A percentile compares a stretch with the other conserved stretches of the same genome.
These are phyloP conservation scores for Syzygium jambos DNA, from an alignment of 345 rosid species.

Conservation along the genomic window DNA sequence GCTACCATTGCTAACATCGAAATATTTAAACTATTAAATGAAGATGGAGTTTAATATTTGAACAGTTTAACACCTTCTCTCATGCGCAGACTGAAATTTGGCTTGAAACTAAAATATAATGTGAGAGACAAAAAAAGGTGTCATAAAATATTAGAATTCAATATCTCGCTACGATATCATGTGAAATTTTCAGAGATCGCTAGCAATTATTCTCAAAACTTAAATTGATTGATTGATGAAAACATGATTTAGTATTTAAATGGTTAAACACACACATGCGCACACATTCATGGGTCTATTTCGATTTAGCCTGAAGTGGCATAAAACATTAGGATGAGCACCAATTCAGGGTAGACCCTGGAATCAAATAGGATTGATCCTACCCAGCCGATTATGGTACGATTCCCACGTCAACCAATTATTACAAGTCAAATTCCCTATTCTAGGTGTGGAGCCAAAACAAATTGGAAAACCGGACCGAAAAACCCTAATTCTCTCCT, in stretches of 20 bases:
- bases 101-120: too few relatives aligned
- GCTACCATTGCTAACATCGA: neutral
- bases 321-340: neutral
- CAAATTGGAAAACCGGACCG: too few relatives aligned
- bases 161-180: neutral
- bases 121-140: neutral
- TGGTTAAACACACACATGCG: neutral
- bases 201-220: neutral
- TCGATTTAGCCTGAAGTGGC: neutral
- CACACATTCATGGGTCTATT: too few relatives aligned
- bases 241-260: neutral
- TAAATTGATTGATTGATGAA: neutral
- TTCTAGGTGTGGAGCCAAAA: too few relatives aligned
- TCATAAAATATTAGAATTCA: neutral
- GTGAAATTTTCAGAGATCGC: neutral
- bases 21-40: neutral
- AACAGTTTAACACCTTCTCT: too few relatives aligned
- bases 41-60: neutral
- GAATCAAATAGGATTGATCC: too few relatives aligned
- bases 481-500: too few relatives aligned
- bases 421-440: too few relatives aligned
- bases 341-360: too few relatives aligned
- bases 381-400: too few relatives aligned
- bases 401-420: too few relatives aligned
- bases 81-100: neutral